These are phyloP conservation scores for Aureobasidium mangrovei DNA, from an alignment of 2,329 filamentous ascomycete species.

Conservation along the genomic window DNA sequence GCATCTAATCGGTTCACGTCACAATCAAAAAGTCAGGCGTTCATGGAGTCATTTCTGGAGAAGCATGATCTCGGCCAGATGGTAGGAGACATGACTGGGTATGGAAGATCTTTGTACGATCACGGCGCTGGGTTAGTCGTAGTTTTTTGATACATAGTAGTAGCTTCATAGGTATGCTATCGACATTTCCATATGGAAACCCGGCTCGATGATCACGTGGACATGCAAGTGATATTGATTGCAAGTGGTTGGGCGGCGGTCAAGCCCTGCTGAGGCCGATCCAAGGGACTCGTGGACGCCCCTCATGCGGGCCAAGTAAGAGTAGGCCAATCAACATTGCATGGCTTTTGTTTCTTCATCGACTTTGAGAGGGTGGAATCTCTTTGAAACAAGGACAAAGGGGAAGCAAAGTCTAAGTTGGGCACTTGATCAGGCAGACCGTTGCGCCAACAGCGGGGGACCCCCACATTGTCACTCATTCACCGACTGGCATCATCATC, in stretches of 20 bases:
- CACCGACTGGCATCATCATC: conserved; percentile 11
- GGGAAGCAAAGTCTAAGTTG: conserved; percentile 5
- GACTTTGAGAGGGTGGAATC: neutral
- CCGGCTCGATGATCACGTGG: neutral
- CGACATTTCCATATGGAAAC: neutral
- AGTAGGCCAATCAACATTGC: neutral
- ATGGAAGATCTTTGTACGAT: conserved; percentile 4
- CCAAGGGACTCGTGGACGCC: too few relatives aligned
- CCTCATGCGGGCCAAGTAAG: neutral
- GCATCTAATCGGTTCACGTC: neutral
- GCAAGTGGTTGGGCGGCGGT: conserved; percentile 5
- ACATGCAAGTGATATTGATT: neutral
- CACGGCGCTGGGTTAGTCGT: conserved; percentile 10
- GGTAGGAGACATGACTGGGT: conserved; percentile 6
- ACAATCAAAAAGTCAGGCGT: conserved; percentile 11
- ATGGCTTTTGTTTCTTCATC: neutral
- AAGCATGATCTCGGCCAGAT: conserved; percentile 9
- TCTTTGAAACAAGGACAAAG: neutral
- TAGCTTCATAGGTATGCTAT: conserved; percentile 6
- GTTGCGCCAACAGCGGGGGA: neutral
- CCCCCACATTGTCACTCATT: neutral
- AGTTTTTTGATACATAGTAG: conserved; percentile 7
- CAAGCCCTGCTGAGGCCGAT: neutral
- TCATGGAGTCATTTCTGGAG: conserved; percentile 2
- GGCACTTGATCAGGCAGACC: neutral